A percentile compares a stretch with the other conserved stretches of the same genome.
These are phyloP conservation scores for Plantago ovata DNA, from an alignment of 257 asterid species.

Conservation along the genomic window DNA sequence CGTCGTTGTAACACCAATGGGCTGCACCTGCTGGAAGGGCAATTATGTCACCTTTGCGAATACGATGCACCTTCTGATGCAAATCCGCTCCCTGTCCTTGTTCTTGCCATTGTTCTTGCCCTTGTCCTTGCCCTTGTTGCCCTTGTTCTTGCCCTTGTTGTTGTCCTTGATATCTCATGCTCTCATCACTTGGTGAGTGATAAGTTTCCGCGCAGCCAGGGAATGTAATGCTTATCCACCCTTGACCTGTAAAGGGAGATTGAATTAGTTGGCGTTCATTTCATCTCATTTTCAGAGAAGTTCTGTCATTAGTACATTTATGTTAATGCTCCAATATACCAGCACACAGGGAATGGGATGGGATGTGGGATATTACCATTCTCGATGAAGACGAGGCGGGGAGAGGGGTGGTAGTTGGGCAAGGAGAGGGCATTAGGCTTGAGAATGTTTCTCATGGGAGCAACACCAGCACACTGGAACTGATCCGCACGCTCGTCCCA, in stretches of 20 bases:
- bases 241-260: slow-evolving; percentile 59
- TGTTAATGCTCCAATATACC: no score
- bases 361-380: slow-evolving; percentile 29
- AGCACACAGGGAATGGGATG: no score
- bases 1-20: slow-evolving; percentile 71
- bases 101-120: slow-evolving; percentile 4
- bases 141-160: slow-evolving; percentile 3
- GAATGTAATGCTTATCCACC: slow-evolving; percentile 38
- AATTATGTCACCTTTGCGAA: slow-evolving; percentile 54
- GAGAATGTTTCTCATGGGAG: slow-evolving; percentile 38
- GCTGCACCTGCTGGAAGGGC: slow-evolving; percentile 62
- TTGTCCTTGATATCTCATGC: not conserved
- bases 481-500: slow-evolving; percentile 55
- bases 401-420: slow-evolving; percentile 66
- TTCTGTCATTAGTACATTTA: no score
- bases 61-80: slow-evolving; percentile 62
- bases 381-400: slow-evolving; percentile 57
- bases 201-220: slow-evolving; percentile 80
- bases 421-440: slow-evolving; percentile 48
- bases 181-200: slow-evolving; percentile 15
- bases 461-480: slow-evolving; percentile 72
- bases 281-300: no score
- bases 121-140: slow-evolving; percentile 11
- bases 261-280: no score
- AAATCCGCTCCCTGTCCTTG: slow-evolving; percentile 26